These are phyloP conservation scores for Alternaria novae-zelandiae DNA, from an alignment of 2,329 filamentous ascomycete genomes.

Conservation along the genomic window DNA sequence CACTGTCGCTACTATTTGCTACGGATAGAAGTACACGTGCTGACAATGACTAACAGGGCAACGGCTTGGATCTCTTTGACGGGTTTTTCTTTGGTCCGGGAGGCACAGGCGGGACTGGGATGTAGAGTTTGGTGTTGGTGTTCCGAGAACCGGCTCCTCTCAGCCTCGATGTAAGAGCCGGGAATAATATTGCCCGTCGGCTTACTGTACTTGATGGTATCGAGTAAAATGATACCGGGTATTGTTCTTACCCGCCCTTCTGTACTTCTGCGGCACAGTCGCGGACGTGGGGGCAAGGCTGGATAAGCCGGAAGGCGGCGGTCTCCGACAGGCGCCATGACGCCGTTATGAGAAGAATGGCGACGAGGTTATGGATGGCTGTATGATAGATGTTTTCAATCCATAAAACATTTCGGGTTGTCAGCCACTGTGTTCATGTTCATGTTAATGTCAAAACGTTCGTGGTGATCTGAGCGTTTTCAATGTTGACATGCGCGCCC, in stretches of 20 bases:
- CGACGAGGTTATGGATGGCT: not conserved
- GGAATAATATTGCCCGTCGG: too few relatives aligned
- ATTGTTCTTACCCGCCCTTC: not conserved
- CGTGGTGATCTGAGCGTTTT: too few relatives aligned
- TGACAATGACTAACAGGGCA: constrained; percentile 14
- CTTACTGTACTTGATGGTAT: not conserved
- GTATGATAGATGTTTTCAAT: not conserved
- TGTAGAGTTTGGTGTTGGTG: not conserved
- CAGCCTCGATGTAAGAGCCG: not conserved
- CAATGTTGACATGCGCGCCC: not conserved
- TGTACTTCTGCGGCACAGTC: not conserved
- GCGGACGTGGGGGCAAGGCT: not conserved
- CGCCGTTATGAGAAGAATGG: not conserved
- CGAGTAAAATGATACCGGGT: not conserved
- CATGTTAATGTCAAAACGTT: too few relatives aligned
- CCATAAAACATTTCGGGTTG: not conserved
- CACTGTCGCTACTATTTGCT: not conserved
- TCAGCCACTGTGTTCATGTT: not conserved
- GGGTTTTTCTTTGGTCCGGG: constrained; percentile 58
- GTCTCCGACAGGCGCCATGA: not conserved
- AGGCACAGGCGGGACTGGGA: constrained; percentile 5
- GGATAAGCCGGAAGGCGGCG: not conserved
- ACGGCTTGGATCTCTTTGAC: constrained; percentile 64
- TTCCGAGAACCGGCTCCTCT: not conserved
- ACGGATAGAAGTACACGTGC: not conserved